Conservation (phyloP, 331 rosid species). For the Dryas integrifolia region DNA sequence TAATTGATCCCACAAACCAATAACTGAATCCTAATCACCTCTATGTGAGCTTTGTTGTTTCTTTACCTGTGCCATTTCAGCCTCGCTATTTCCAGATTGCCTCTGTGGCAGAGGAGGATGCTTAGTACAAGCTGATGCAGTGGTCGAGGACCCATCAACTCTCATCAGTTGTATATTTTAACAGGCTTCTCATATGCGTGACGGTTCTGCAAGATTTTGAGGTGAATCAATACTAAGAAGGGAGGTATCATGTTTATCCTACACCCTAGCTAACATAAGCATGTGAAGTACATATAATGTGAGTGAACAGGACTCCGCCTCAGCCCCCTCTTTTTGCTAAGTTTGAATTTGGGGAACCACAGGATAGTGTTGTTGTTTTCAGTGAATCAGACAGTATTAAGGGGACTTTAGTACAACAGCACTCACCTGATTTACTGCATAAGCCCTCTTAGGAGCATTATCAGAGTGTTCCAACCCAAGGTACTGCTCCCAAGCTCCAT, state of each 20-base stretch:
- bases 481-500: slow-evolving; percentile 98
- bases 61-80: slow-evolving; percentile 29
- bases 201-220: slow-evolving; percentile 67
- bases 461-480: slow-evolving; percentile 91
- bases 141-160: slow-evolving; percentile 18
- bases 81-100: slow-evolving; percentile 21
- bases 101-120: slow-evolving; percentile 12
- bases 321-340: neutral
- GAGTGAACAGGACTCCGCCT: neutral
- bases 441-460: slow-evolving; percentile 65
- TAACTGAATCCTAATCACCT: slow-evolving; percentile 22
- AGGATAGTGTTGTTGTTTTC: neutral
- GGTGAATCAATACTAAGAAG: slow-evolving; percentile 13
- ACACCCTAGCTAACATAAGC: neutral
- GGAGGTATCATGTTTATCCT: neutral
- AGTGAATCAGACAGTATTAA: neutral
- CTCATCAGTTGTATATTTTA: slow-evolving; percentile 63
- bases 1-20: slow-evolving; percentile 22
- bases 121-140: slow-evolving; percentile 23
- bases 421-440: slow-evolving; percentile 66
- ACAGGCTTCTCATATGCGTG: slow-evolving; percentile 76
- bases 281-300: neutral
- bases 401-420: no score
- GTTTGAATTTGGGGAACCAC: neutral
- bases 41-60: slow-evolving; percentile 28